Conservation (phyloP, 2,329 filamentous ascomycete genomes). For the Diaporthe vexans region DNA sequence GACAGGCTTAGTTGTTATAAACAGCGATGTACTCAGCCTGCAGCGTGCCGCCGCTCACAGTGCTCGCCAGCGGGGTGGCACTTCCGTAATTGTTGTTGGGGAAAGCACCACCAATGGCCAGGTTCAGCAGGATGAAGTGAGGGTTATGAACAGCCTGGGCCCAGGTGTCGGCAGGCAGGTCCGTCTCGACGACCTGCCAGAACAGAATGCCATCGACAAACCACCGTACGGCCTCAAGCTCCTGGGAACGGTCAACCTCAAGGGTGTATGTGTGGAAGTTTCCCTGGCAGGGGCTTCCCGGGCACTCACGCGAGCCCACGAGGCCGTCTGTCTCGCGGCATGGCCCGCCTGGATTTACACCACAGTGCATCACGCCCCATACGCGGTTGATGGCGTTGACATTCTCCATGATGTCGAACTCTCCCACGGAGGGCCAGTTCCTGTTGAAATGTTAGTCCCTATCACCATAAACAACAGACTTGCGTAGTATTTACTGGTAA, state of each 20-base stretch:
- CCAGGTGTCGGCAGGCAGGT: slow-evolving; percentile 20
- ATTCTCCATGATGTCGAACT: slow-evolving; percentile 68
- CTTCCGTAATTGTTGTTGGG: slow-evolving; percentile 14
- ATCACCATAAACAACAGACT: background rate
- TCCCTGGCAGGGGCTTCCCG: slow-evolving; percentile 16
- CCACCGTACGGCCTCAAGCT: slow-evolving; percentile 25
- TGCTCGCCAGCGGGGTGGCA: background rate
- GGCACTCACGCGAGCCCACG: slow-evolving; percentile 24
- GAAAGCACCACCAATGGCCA: slow-evolving; percentile 13
- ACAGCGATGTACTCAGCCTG: slow-evolving; percentile 27
- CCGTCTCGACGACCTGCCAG: slow-evolving; percentile 23
- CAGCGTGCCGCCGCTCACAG: slow-evolving; percentile 12
- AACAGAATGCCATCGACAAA: slow-evolving; percentile 23
- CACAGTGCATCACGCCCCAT: slow-evolving; percentile 65
- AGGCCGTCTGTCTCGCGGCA: slow-evolving; percentile 50
- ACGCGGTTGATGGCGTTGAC: slow-evolving; percentile 60
- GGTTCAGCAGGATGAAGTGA: slow-evolving; percentile 8
- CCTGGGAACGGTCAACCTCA: slow-evolving; percentile 22
- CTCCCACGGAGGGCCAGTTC: slow-evolving; percentile 63
- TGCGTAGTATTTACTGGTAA: slow-evolving; percentile 13
- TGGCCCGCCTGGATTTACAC: slow-evolving; percentile 57
- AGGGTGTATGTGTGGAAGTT: slow-evolving; percentile 32
- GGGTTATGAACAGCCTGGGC: slow-evolving; percentile 13
- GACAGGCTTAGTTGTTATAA: slow-evolving; percentile 1
- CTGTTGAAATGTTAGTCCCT: background rate